phyloP scores from a whole-genome alignment of 2,329 filamentous ascomycete genomes.

The Dendryphion nanum region DNA sequence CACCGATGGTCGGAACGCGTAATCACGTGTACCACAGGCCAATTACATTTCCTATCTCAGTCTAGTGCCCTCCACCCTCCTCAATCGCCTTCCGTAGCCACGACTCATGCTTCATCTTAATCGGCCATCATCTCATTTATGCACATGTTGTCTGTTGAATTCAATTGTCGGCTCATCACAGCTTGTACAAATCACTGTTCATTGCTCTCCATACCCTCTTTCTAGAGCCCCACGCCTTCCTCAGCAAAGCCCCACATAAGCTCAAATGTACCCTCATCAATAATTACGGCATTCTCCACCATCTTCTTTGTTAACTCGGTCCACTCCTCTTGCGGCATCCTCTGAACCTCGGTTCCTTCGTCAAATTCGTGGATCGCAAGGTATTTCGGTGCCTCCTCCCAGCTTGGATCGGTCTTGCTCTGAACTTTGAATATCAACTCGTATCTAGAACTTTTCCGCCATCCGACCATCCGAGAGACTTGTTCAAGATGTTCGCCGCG shows the following conservation, averaged over 20 bases:
- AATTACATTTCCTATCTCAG: too few relatives aligned
- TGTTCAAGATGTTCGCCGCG: conserved; percentile 10
- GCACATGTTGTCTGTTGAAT: too few relatives aligned
- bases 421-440: conserved; percentile 9
- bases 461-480: conserved; percentile 6
- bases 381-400: conserved; percentile 7
- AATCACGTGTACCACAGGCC: too few relatives aligned
- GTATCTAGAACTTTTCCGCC: conserved; percentile 9
- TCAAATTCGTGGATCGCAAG: conserved; percentile 12
- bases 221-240: conserved; percentile 1
- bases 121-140: too few relatives aligned
- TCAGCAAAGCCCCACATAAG: conserved; percentile 5
- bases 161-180: too few relatives aligned
- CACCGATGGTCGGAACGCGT: too few relatives aligned
- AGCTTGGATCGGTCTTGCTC: conserved; percentile 2
- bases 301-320: conserved; percentile 7
- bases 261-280: conserved; percentile 8
- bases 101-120: too few relatives aligned
- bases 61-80: too few relatives aligned
- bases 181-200: too few relatives aligned
- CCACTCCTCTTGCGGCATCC: conserved; percentile 4
- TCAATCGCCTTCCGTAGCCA: too few relatives aligned
- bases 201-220: too few relatives aligned
- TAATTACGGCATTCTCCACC: conserved; percentile 5
- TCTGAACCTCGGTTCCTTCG: conserved; percentile 4